A percentile compares a stretch with the other conserved stretches of the same genome.
Conservation (phyloP, 2,329 filamentous ascomycete genomes). For the Fusarium pseudoanthophilum region DNA sequence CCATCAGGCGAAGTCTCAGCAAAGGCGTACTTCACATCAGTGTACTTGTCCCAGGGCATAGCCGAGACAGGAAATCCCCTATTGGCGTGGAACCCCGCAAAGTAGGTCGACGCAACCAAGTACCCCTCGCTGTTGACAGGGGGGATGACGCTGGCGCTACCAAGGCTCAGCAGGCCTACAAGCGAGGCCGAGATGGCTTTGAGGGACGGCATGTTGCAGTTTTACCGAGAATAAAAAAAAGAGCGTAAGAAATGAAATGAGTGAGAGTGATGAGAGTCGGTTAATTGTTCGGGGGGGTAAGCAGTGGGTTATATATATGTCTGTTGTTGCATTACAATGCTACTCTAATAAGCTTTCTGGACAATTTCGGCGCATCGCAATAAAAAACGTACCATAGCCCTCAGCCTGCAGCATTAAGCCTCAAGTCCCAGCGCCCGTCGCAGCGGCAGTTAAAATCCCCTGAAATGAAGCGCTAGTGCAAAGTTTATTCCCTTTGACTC, state of each 20-base stretch:
- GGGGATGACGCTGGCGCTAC: not conserved
- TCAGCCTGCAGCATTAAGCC: not conserved
- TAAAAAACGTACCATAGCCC: not conserved
- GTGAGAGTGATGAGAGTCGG: not conserved
- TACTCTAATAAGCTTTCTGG: not conserved
- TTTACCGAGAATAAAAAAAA: not conserved
- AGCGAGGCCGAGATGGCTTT: constrained; percentile 20
- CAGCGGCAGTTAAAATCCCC: constrained; percentile 23
- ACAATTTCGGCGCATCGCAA: not conserved
- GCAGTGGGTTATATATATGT: constrained; percentile 11
- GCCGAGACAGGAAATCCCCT: constrained; percentile 30
- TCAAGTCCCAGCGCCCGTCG: not conserved
- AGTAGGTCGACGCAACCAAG: constrained; percentile 38
- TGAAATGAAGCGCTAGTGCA: constrained; percentile 1
- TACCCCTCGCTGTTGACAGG: not conserved
- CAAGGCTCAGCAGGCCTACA: constrained; percentile 25
- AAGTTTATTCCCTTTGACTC: constrained; percentile 4
- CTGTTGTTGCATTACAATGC: constrained; percentile 2
- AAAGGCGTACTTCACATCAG: constrained; percentile 39
- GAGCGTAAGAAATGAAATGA: constrained; percentile 7
- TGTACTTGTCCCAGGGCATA: constrained; percentile 38
- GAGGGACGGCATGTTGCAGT: constrained; percentile 1
- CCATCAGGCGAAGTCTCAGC: constrained; percentile 33
- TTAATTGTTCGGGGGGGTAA: not conserved
- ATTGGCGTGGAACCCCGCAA: constrained; percentile 37